Evolutionary conservation across 352 stramenopile species (phyloP), one percentile per base, ranked within the genome.

Genomic region (Thalassiosira oceanica): DNA sequence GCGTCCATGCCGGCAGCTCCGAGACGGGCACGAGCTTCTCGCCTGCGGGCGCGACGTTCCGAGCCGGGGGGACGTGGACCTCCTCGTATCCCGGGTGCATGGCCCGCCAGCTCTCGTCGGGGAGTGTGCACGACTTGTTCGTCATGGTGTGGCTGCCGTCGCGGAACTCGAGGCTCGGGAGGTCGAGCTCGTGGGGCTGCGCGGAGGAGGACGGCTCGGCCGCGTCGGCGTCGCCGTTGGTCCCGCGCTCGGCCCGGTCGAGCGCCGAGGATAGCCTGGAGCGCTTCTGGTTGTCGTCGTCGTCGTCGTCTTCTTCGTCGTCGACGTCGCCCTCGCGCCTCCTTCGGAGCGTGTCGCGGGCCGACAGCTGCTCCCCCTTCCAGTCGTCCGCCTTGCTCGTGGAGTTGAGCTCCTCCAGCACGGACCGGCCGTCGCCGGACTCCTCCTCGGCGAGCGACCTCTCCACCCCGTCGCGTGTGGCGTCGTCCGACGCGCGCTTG

Each of bases 151-250:
- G 58, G 46, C 29, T 56, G 46, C 41, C 67, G 53, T 45, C 50
- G 27, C 91, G 80, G 73, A 99, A 99, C 4, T 88, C 89, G 0
- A 99, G 86, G 11, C 92, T 91, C 31, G 97, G 90, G 11, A 99
- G 84, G 69, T 99, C 94, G 1, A 99, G 88, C 48, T 96, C 95
- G 18, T 68, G 91, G 50, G 85, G 83, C 45, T 91, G 93, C 52
- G 50, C 37, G n/a, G n/a, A n/a, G n/a, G n/a, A n/a, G n/a, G n/a
- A n/a, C n/a, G n/a, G 44, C 50, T 69, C 41, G 29, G 53, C 61
- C 36, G 76, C 74, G 29, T 39, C 58, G 37, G 74, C 61, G 18
- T 78, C 64, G 1, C 78, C 33, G 39, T 64, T 67, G 56, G 7
- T 61, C 68, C 16, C 74, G 67, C 0, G 80, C 85, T 43, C 84